These are phyloP conservation scores for Chalciporus piperatus DNA, from an alignment of 768 basidiomycete species.

Conservation along the genomic window DNA sequence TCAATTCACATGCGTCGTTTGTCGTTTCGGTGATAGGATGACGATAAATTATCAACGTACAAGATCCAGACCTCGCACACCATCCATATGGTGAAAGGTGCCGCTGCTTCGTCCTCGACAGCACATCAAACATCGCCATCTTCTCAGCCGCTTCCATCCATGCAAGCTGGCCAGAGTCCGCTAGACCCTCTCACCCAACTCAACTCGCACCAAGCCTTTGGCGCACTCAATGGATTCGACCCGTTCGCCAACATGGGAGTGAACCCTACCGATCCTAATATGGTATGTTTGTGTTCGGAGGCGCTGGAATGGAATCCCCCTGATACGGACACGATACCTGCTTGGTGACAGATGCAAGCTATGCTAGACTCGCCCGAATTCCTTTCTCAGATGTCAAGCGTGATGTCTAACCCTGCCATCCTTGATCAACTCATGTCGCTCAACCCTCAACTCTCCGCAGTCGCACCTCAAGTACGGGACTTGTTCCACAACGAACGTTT, in stretches of 20 bases:
- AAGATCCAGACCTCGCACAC: constrained; percentile 35
- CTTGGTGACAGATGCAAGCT: constrained; percentile 56
- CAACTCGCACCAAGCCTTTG: background rate
- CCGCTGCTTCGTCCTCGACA: constrained; percentile 41
- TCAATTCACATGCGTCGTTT: too few species aligned
- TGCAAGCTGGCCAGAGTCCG: background rate
- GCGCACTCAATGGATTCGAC: background rate
- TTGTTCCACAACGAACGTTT: constrained; percentile 77
- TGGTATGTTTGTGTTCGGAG: constrained; percentile 49
- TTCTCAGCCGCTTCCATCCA: constrained; percentile 34
- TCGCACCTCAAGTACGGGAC: constrained; percentile 79
- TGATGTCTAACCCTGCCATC: constrained; percentile 87
- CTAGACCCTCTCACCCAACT: background rate
- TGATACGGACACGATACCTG: background rate
- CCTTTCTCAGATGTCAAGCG: constrained; percentile 78
- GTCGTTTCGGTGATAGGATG: too few species aligned
- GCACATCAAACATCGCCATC: background rate
- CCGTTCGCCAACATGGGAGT: constrained; percentile 82
- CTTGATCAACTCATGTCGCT: constrained; percentile 82
- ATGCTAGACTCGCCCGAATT: constrained; percentile 88
- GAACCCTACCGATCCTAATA: constrained; percentile 92
- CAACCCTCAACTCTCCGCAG: constrained; percentile 71
- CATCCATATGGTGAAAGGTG: constrained; percentile 92
- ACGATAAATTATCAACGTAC: background rate
- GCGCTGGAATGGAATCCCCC: background rate